Evolutionary conservation across 306 rosid genomes (phyloP).

Genomic region (Alnus rubra): DNA sequence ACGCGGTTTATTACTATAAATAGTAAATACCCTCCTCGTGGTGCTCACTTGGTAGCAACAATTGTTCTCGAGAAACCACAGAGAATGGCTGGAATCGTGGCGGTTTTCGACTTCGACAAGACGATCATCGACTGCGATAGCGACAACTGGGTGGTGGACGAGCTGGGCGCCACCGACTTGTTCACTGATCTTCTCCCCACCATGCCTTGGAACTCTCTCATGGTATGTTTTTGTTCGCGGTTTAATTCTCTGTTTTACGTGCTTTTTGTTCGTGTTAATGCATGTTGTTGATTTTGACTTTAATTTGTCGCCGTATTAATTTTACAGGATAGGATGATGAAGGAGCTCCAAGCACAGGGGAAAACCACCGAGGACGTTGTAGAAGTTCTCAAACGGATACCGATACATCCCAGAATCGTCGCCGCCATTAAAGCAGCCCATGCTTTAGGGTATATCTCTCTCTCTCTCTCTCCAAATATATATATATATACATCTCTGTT

Average conservation of each 20-base stretch:
- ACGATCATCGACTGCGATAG: slow-evolving; percentile 77
- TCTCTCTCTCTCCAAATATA: no score
- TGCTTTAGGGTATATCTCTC: slow-evolving; percentile 44
- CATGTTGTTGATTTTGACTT: not conserved
- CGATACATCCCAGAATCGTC: slow-evolving; percentile 55
- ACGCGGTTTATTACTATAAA: slow-evolving; percentile 17
- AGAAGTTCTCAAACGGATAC: slow-evolving; percentile 48
- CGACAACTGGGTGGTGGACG: slow-evolving; percentile 80
- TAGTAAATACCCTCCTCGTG: slow-evolving; percentile 30
- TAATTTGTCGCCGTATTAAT: not conserved
- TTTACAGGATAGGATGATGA: slow-evolving; percentile 71
- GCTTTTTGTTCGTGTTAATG: not conserved
- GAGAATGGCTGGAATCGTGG: slow-evolving; percentile 52
- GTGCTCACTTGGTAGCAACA: slow-evolving; percentile 14
- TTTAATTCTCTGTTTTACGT: no score
- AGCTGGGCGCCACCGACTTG: slow-evolving; percentile 60
- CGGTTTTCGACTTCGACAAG: slow-evolving; percentile 80
- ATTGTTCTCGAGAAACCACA: not conserved
- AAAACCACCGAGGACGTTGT: slow-evolving; percentile 52
- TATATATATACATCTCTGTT: not conserved
- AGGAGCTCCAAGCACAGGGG: slow-evolving; percentile 61
- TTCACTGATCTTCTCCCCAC: slow-evolving; percentile 69
- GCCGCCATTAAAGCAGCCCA: slow-evolving; percentile 68
- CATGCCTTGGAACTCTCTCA: slow-evolving; percentile 90
- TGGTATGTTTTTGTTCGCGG: slow-evolving; percentile 37